phyloP scores from a whole-genome alignment of 192 early-diverging fungal species.

The Chytriomyces sp. region DNA sequence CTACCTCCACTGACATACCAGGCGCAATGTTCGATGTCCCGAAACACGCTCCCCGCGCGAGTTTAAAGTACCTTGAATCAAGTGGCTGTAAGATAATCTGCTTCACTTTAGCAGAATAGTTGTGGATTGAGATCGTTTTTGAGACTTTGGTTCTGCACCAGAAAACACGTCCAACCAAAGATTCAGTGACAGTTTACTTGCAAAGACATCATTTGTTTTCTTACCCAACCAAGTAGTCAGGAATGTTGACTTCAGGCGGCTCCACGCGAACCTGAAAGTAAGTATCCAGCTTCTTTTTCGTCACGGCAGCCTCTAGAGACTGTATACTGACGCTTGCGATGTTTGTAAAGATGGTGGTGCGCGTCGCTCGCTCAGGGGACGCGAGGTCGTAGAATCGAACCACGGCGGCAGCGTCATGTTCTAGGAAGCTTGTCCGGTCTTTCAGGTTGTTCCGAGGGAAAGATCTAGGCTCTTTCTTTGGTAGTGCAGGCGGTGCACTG shows the following conservation, averaged over 20 bases:
- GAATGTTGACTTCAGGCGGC: constrained; percentile 35
- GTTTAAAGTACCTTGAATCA: constrained; percentile 29
- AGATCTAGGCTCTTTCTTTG: not conserved
- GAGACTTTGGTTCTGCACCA: not conserved
- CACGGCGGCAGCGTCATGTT: no score
- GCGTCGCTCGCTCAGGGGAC: not conserved
- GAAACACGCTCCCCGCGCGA: constrained; percentile 19
- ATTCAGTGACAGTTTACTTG: not conserved
- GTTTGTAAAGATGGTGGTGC: constrained; percentile 32
- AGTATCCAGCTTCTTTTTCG: constrained; percentile 13
- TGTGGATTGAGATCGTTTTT: constrained; percentile 36
- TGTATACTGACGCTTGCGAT: constrained; percentile 26
- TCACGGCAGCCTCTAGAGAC: constrained; percentile 19
- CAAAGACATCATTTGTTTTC: no score
- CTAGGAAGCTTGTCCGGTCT: not conserved
- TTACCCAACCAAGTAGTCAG: constrained; percentile 43
- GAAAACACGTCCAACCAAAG: no score
- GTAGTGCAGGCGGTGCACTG: not conserved
- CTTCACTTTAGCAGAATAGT: constrained; percentile 32
- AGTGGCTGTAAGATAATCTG: constrained; percentile 34
- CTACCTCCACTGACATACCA: constrained; percentile 31
- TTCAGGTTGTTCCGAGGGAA: not conserved
- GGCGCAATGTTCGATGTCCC: constrained; percentile 32
- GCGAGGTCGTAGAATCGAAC: no score
- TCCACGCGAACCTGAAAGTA: constrained; percentile 37